phyloP scores from a whole-genome alignment of 768 basidiomycete species.

The Xerocomus brunneocitrinus region DNA sequence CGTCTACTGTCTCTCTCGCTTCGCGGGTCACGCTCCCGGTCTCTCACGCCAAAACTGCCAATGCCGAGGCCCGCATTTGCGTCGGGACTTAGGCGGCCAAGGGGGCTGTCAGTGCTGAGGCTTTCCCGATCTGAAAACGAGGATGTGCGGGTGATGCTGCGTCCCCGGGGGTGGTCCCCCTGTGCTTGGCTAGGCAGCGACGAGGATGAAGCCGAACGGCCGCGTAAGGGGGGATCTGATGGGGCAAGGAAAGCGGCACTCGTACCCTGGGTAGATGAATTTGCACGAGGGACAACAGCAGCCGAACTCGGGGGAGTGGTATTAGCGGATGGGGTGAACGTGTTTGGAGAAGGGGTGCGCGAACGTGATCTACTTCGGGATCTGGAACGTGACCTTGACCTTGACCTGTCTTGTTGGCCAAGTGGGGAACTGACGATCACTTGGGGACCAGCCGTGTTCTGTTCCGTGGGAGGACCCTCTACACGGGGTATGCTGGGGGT shows the following conservation, averaged over 20 bases:
- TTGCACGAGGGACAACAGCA: conserved; percentile 11
- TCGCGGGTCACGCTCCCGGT: conserved; percentile 26
- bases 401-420: conserved; percentile 29
- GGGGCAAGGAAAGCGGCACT: conserved; percentile 25
- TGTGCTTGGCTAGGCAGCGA: conserved; percentile 31
- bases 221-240: conserved; percentile 20
- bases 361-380: conserved; percentile 39
- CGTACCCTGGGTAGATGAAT: conserved; percentile 10
- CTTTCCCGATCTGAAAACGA: conserved; percentile 53
- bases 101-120: conserved; percentile 32
- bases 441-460: conserved; percentile 19
- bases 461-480: conserved; percentile 18
- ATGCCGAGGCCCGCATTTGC: conserved; percentile 25
- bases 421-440: conserved; percentile 36
- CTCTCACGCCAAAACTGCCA: conserved; percentile 32
- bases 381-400: conserved; percentile 28
- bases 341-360: conserved; percentile 43
- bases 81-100: conserved; percentile 40
- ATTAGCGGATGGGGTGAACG: conserved; percentile 13
- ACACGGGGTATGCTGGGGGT: conserved; percentile 10
- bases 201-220: conserved; percentile 33
- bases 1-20: conserved; percentile 28
- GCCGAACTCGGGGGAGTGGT: conserved; percentile 7
- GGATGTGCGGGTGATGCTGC: conserved; percentile 51
- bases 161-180: conserved; percentile 40